Evolutionary conservation across 768 basidiomycete species (phyloP), one percentile per base, ranked within the genome.

Genomic region (Tephrocybe sp.): DNA sequence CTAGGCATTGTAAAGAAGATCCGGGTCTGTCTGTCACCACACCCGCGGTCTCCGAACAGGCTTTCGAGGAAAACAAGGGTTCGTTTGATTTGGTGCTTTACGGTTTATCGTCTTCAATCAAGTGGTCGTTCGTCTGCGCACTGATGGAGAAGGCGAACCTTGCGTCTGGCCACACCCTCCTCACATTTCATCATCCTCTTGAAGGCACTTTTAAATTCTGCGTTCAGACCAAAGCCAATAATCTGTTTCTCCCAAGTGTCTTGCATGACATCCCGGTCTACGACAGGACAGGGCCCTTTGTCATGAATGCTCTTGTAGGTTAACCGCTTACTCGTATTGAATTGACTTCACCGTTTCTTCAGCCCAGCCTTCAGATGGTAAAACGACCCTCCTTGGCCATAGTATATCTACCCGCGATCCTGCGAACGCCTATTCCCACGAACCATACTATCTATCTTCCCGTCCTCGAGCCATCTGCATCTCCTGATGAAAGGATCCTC

Each of bases 71-170:
- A 52, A 59, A 60, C 53, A 68, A 67, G 41, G 60, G 69, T 54
- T 76, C 77, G 56, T 75, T 87, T 58, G 78, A 82, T 61, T 73
- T 90, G 56, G 69, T 81, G 43, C 72, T 90, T n/a, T 89, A 88
- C 65, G 87, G 87, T 23, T 66, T 72, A 48, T 74, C 84, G 33
- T 74, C 83, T 41, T 53, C 72, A 54, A 70, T 72, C 70, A 84
- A 85, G 66, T 82, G 82, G 82, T 68, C 73, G 34, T 75, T 89
- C 59, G 73, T 84, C 59, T 73, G 81, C 57, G 72, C 66, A 55
- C 69, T 90, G 31, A 63, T 88, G 60, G 74, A 76, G 65, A 86
- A 81, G 66, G 75, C 75, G 42, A 73, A 72, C 20, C 60, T 61
- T 54, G 72, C 71, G 48, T 72, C 72, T 31, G 72, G 70, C 23